Evolutionary conservation across 2,329 filamentous ascomycete species (phyloP), one percentile per base, ranked within the genome.

Genomic region (Clarireedia hainanense): DNA sequence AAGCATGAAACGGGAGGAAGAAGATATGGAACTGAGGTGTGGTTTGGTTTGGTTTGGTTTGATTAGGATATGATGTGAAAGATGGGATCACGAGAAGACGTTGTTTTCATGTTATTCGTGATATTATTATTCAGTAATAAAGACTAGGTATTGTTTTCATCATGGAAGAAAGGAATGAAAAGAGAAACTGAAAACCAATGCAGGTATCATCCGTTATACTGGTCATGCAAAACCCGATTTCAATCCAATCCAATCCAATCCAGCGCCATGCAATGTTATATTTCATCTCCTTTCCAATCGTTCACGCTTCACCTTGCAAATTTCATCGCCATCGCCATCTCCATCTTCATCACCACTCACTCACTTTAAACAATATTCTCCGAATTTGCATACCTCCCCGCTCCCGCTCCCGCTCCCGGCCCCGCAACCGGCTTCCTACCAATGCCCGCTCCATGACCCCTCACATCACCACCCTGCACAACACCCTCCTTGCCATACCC

Each of bases 351-450:
- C 20, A 10, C 20, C 34, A 9, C 15, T 4, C 10, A 5, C 1
- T 6, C 17, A 10, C n/a, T 24, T 30, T 30, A 54, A 17, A 55
- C 52, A 15, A 55, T 45, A 27, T 55, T 42, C 1, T 47, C 47
- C 14, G 52, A 30, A 50, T 55, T 48, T 2, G 37, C 20, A 12
- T 45, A 43, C 9, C 37, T 45, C 30, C 9, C 37, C 17, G 34
- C 50, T 20, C 10, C 46, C n/a, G n/a, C 14, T 4, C 45, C 17
- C 6, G 26, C 15, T 24, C 46, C 46, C 27, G 47, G 17, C 14
- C 37, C 47, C 4, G 40, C 47, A 23, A 46, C 43, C 10, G 52
- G 52, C 20, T 50, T 55, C 2, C 52, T 47, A 7, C 52, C 52
- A 45, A 55, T 50, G 6, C 43, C 23, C 20, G 9, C 20, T 5